Conservation (phyloP, 352 stramenopile genomes). For the Elongisporangium anandrum region DNA sequence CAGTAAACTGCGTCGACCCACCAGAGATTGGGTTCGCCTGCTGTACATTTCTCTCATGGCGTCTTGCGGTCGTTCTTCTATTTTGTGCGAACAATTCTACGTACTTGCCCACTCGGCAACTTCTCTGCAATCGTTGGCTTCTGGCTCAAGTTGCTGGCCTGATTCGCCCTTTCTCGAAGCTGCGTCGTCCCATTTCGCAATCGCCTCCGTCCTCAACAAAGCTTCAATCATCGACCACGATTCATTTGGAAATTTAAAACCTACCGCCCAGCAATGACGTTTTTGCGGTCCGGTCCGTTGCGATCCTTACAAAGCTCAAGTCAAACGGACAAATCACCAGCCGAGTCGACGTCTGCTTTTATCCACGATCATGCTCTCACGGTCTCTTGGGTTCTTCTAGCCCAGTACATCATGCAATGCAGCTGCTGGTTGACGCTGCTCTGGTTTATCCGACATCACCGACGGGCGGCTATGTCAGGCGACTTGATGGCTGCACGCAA, state of each 20-base stretch:
- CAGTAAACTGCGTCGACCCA: not conserved
- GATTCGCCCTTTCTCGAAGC: not conserved
- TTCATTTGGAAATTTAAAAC: not conserved
- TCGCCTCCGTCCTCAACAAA: not conserved
- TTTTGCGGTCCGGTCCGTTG: not conserved
- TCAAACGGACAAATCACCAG: not conserved
- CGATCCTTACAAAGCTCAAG: not conserved
- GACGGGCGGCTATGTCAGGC: slow-evolving; percentile 25
- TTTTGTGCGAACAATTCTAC: not conserved
- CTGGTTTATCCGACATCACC: slow-evolving; percentile 40
- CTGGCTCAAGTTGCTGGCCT: not conserved
- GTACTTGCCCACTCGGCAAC: not conserved
- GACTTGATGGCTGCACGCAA: slow-evolving; percentile 36
- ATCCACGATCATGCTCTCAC: not conserved
- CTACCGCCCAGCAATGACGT: not conserved
- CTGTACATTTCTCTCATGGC: not conserved
- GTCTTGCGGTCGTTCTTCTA: not conserved
- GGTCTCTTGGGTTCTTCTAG: not conserved
- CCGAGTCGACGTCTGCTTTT: not conserved
- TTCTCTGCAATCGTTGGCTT: not conserved
- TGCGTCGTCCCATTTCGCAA: not conserved
- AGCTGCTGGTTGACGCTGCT: slow-evolving; percentile 12
- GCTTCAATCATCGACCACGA: not conserved
- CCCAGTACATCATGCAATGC: not conserved
- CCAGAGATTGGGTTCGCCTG: not conserved